Conservation (phyloP, 306 rosid species). For the Prosopis cineraria region DNA sequence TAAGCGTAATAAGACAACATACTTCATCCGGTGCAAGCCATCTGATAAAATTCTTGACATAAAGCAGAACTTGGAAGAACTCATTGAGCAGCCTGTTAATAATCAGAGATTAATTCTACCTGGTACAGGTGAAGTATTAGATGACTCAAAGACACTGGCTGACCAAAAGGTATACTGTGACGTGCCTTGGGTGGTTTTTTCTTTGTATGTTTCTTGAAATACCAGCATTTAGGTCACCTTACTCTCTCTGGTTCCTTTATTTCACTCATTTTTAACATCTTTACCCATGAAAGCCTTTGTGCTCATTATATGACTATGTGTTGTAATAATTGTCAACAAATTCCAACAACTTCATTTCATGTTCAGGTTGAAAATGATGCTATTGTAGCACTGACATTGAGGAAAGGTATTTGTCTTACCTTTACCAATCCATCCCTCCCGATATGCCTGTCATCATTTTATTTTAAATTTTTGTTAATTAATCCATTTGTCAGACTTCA, state of each 20-base stretch:
- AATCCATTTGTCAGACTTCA: not conserved
- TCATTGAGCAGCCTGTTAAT: conserved; percentile 8
- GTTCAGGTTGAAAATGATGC: conserved; percentile 2
- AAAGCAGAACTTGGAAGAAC: not conserved
- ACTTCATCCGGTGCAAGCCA: conserved; percentile 8
- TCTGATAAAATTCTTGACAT: conserved; percentile 8
- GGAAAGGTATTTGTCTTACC: not conserved
- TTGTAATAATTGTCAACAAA: not conserved
- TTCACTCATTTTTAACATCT: not conserved
- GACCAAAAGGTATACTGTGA: not conserved
- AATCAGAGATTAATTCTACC: not conserved
- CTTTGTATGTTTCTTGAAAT: not conserved
- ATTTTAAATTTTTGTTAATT: not conserved
- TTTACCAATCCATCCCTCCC: not conserved
- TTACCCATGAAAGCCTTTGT: not conserved
- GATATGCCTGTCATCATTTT: not conserved
- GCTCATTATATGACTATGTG: not conserved
- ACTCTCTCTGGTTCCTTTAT: not conserved
- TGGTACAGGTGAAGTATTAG: conserved; percentile 2
- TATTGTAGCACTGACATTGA: not conserved
- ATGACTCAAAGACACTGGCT: not conserved
- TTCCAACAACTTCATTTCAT: not conserved
- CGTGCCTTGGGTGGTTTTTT: not conserved
- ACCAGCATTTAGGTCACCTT: not conserved
- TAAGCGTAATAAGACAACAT: not conserved